These are phyloP conservation scores for Clonostachys chloroleuca DNA, from an alignment of 2,329 filamentous ascomycete genomes.

Conservation along the genomic window DNA sequence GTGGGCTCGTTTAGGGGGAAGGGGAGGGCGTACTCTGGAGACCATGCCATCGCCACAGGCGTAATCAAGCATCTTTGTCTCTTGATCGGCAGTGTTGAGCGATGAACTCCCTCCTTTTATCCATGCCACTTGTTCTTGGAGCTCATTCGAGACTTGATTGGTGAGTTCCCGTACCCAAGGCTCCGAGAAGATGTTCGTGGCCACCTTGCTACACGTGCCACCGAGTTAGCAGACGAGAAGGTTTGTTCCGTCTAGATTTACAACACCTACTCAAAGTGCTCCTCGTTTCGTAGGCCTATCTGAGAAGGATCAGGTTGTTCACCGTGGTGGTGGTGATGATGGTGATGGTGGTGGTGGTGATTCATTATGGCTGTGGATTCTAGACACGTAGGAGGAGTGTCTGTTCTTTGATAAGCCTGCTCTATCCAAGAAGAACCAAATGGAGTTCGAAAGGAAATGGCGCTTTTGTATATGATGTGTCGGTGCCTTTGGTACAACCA, in stretches of 20 bases:
- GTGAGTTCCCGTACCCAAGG: conserved; percentile 15
- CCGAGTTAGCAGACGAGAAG: background rate
- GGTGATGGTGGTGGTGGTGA: conserved; percentile 11
- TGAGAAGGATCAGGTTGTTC: conserved; percentile 5
- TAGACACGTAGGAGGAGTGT: too few relatives aligned
- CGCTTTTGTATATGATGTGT: too few relatives aligned
- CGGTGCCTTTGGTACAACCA: too few relatives aligned
- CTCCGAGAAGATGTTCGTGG: conserved; percentile 7
- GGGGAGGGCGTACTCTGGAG: conserved; percentile 12
- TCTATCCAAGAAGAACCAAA: too few relatives aligned
- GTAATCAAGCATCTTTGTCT: conserved; percentile 17
- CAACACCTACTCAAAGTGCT: conserved; percentile 15
- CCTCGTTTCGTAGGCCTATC: conserved; percentile 14
- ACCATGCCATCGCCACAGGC: conserved; percentile 21
- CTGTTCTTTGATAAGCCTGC: too few relatives aligned
- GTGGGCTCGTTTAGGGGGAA: background rate
- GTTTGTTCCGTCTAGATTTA: background rate
- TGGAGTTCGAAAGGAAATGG: too few relatives aligned
- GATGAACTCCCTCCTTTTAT: background rate
- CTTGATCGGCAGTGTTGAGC: background rate
- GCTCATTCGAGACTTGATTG: conserved; percentile 14
- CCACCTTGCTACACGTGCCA: conserved; percentile 7
- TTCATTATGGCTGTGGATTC: background rate
- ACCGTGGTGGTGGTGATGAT: conserved; percentile 12
- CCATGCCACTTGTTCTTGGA: conserved; percentile 15